These are phyloP conservation scores for Gossypium herbaceum DNA, from an alignment of 345 rosid species.

Conservation along the genomic window DNA sequence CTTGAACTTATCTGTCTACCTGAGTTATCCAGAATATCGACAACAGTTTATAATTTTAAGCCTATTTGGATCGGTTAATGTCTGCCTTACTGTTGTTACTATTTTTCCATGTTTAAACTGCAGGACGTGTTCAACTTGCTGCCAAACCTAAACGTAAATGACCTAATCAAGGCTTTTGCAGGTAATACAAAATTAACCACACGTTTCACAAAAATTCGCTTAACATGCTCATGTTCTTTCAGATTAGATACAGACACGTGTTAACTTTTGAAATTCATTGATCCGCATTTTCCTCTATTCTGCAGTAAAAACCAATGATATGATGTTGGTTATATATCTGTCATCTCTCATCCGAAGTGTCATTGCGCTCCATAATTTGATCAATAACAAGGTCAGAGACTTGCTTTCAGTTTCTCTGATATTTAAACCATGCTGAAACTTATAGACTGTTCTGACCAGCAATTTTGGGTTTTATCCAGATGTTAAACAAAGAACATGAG, in stretches of 20 bases:
- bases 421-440: background rate
- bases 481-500: slow-evolving; percentile 87
- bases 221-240: background rate
- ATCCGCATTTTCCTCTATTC: background rate
- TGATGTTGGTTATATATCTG: slow-evolving; percentile 73
- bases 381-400: slow-evolving; percentile 75
- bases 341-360: slow-evolving; percentile 68
- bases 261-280: background rate
- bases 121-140: slow-evolving; percentile 93
- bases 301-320: slow-evolving; percentile 73
- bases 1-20: background rate
- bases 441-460: background rate
- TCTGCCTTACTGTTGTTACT: background rate
- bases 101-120: slow-evolving; percentile 11
- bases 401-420: background rate
- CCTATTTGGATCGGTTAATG: background rate
- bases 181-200: slow-evolving; percentile 35
- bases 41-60: background rate
- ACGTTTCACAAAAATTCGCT: background rate
- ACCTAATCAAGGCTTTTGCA: slow-evolving; percentile 69
- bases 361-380: slow-evolving; percentile 92
- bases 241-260: background rate
- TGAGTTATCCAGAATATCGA: background rate
- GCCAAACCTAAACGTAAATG: slow-evolving; percentile 67
- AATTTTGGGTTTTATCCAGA: slow-evolving; percentile 35